phyloP scores from a whole-genome alignment of 345 rosid genomes.

The Eucalyptus tenuipes region DNA sequence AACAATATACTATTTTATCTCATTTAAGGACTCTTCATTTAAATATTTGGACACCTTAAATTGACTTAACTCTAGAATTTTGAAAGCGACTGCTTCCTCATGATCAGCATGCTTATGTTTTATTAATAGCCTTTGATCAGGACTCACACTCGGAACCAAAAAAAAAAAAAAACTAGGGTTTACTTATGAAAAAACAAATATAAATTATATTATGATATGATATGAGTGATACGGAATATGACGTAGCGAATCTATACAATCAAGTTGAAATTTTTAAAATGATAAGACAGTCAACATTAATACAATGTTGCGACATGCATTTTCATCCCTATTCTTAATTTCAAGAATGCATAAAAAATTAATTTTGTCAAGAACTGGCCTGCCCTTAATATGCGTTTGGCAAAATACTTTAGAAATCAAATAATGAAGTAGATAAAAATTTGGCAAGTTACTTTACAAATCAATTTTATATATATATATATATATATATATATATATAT shows the following conservation, averaged over 20 bases:
- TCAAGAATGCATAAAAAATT: accelerated
- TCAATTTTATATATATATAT: no score
- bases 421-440: neutral
- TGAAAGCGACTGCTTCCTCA: neutral
- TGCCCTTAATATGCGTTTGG: neutral
- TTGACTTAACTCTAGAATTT: neutral
- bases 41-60: neutral
- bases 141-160: neutral
- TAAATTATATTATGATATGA: neutral
- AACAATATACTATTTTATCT: neutral
- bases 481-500: no score
- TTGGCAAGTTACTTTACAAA: neutral
- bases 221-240: neutral
- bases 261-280: neutral
- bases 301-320: neutral
- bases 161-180: neutral
- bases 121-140: neutral
- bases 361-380: neutral
- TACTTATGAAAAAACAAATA: neutral
- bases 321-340: neutral
- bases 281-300: neutral
- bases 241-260: neutral
- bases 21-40: neutral
- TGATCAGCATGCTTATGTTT: neutral
- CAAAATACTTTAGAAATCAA: neutral